Evolutionary conservation across 2,329 filamentous ascomycete genomes (phyloP).

Genomic region (Xylariaceae sp.): DNA sequence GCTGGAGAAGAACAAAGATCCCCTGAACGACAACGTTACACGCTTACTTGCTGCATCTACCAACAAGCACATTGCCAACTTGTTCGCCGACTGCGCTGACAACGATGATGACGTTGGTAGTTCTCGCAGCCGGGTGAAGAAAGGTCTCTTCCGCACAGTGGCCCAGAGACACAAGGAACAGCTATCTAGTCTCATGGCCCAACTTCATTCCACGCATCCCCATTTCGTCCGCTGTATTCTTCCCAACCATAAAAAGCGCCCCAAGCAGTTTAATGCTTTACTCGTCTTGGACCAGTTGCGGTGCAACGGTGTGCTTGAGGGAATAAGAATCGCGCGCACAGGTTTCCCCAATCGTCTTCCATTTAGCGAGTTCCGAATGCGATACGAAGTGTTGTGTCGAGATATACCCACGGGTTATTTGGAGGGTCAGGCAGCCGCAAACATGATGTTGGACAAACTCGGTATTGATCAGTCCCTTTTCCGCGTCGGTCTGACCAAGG

Average conservation of each 20-base stretch:
- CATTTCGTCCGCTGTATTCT: slow-evolving; percentile 98
- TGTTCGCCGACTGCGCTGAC: slow-evolving; percentile 88
- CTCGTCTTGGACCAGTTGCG: slow-evolving; percentile 97
- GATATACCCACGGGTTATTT: slow-evolving; percentile 87
- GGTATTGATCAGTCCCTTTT: slow-evolving; percentile 82
- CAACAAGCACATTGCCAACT: slow-evolving; percentile 75
- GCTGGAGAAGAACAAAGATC: slow-evolving; percentile 99
- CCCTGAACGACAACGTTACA: slow-evolving; percentile 94
- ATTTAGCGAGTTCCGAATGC: slow-evolving; percentile 90
- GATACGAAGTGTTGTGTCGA: slow-evolving; percentile 90
- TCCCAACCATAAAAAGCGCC: slow-evolving; percentile 95
- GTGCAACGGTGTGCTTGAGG: slow-evolving; percentile 98
- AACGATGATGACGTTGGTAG: slow-evolving; percentile 69
- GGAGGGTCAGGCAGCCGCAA: slow-evolving; percentile 82
- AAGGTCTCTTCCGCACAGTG: slow-evolving; percentile 93
- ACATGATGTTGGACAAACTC: slow-evolving; percentile 85
- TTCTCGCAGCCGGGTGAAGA: slow-evolving; percentile 82
- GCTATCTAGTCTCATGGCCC: slow-evolving; percentile 90
- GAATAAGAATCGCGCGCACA: slow-evolving; percentile 93
- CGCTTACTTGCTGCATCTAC: slow-evolving; percentile 78
- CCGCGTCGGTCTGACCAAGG: slow-evolving; percentile 91
- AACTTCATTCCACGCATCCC: slow-evolving; percentile 92
- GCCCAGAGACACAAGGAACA: slow-evolving; percentile 98
- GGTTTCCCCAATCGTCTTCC: slow-evolving; percentile 92
- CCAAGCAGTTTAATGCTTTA: slow-evolving; percentile 86